phyloP scores from a whole-genome alignment of 371 early-diverging fungal genomes.

The Batkoa obscura region DNA sequence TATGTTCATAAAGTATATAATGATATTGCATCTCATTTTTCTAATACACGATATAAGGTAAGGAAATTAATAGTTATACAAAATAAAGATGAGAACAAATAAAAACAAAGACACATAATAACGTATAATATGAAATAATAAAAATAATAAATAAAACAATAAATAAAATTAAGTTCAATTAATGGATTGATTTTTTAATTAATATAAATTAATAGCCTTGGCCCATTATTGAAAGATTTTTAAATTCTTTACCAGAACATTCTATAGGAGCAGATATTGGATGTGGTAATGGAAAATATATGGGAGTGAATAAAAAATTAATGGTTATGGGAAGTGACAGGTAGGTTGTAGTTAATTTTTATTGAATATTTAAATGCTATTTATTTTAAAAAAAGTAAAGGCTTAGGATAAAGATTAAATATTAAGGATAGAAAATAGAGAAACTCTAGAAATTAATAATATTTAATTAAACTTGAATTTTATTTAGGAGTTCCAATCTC shows the following conservation, averaged over 20 bases:
- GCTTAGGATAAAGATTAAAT: neutral
- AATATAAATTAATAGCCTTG: slow-evolving; percentile 42
- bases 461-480: too few relatives aligned
- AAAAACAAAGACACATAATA: neutral
- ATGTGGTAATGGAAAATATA: slow-evolving; percentile 95
- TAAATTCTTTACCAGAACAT: slow-evolving; percentile 33
- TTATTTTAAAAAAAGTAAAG: too few relatives aligned
- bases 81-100: neutral
- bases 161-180: neutral
- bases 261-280: slow-evolving; percentile 85
- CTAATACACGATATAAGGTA: slow-evolving; percentile 86
- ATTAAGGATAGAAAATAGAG: neutral
- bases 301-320: slow-evolving; percentile 59
- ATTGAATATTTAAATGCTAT: neutral
- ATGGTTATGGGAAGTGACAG: slow-evolving; percentile 70
- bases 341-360: slow-evolving; percentile 15
- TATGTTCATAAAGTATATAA: slow-evolving; percentile 87
- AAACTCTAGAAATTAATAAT: slow-evolving; percentile 17
- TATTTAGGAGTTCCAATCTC: slow-evolving; percentile 29
- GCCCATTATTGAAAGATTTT: slow-evolving; percentile 84
- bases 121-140: neutral
- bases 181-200: neutral
- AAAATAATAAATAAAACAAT: neutral
- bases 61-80: neutral
- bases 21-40: slow-evolving; percentile 81